A percentile compares a stretch with the other conserved stretches of the same genome.
phyloP scores from a whole-genome alignment of 768 basidiomycete species.

The Phylloporus sp. region DNA sequence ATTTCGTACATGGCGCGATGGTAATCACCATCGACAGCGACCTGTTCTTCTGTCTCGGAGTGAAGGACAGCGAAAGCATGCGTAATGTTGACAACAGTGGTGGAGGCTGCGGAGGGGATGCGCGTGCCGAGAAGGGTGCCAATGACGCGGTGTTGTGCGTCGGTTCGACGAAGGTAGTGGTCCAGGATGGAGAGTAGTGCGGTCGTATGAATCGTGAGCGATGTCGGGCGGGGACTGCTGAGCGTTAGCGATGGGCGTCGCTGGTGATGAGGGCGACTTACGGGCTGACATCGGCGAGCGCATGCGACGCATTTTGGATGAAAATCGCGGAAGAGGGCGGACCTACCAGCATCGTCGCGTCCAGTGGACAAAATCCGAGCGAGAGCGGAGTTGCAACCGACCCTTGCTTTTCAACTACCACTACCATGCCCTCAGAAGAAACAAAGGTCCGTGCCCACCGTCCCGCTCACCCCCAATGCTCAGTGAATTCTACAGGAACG shows the following conservation, averaged over 20 bases:
- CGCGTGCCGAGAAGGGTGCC: conserved; percentile 91
- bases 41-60: conserved; percentile 87
- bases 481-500: conserved; percentile 48
- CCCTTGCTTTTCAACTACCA: conserved; percentile 7
- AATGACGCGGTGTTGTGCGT: conserved; percentile 83
- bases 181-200: conserved; percentile 94
- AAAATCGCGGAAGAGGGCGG: conserved; percentile 44
- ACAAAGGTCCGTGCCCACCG: conserved; percentile 57
- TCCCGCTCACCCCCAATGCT: background rate
- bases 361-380: conserved; percentile 10
- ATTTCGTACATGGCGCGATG: conserved; percentile 91
- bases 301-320: conserved; percentile 34
- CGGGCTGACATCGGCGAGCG: conserved; percentile 31
- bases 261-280: conserved; percentile 19
- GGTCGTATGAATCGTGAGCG: conserved; percentile 84
- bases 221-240: conserved; percentile 62
- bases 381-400: conserved; percentile 31
- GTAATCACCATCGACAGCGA: conserved; percentile 96
- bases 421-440: conserved; percentile 81
- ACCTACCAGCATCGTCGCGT: conserved; percentile 44
- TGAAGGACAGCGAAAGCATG: conserved; percentile 91
- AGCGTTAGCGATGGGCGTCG: background rate
- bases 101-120: conserved; percentile 37
- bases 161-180: conserved; percentile 88
- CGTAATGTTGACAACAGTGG: conserved; percentile 58